A percentile compares a stretch with the other conserved stretches of the same genome.
phyloP scores from a whole-genome alignment of 805 yeast genomes.

The Cyberlindnera maclurae region DNA sequence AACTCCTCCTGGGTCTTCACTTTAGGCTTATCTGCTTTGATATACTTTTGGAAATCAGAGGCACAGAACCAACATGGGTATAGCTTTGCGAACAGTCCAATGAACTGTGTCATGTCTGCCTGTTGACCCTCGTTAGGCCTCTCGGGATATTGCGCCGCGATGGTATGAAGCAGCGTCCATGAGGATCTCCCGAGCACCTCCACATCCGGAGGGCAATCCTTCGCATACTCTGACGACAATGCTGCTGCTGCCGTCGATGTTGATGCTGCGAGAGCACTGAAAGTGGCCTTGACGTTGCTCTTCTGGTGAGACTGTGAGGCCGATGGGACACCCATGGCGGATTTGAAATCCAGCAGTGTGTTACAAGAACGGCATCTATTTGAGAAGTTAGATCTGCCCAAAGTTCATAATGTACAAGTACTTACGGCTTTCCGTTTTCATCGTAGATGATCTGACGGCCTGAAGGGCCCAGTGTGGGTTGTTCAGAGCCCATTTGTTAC shows the following conservation, averaged over 20 bases:
- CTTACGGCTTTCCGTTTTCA: constrained; percentile 91
- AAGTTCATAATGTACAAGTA: constrained; percentile 11
- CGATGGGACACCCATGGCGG: constrained; percentile 34
- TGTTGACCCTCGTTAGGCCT: constrained; percentile 57
- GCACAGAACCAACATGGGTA: constrained; percentile 97
- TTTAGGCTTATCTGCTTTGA: constrained; percentile 42
- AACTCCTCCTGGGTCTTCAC: constrained; percentile 67
- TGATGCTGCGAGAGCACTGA: constrained; percentile 5
- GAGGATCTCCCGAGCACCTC: constrained; percentile 73
- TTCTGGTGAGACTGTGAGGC: background rate
- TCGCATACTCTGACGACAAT: constrained; percentile 26
- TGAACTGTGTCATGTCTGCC: constrained; percentile 61
- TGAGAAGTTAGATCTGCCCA: constrained; percentile 1
- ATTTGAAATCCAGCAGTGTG: constrained; percentile 68
- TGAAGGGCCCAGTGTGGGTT: constrained; percentile 44
- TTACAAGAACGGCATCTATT: constrained; percentile 77
- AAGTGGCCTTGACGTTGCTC: background rate
- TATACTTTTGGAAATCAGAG: constrained; percentile 64
- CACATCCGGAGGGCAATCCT: constrained; percentile 83
- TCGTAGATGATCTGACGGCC: constrained; percentile 73
- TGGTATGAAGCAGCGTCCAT: constrained; percentile 87
- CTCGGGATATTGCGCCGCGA: constrained; percentile 85
- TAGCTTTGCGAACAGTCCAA: constrained; percentile 63
- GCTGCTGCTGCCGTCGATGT: constrained; percentile 15
- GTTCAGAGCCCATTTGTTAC: constrained; percentile 2